Conservation (phyloP, 495 filamentous ascomycete species). For the Amphirosellinia nigrospora region DNA sequence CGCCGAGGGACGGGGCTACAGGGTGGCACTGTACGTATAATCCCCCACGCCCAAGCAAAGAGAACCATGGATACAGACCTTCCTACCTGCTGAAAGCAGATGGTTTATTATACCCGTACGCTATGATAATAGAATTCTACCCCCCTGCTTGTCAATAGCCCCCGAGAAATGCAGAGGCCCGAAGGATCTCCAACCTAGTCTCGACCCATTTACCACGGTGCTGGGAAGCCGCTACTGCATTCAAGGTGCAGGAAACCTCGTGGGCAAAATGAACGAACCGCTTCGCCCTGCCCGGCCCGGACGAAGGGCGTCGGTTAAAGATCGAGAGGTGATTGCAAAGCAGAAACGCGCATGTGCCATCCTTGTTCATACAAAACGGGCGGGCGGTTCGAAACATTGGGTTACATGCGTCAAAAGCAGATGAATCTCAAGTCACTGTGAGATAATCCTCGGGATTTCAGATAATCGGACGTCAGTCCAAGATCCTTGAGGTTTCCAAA, state of each 20-base stretch:
- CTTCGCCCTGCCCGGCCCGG: not conserved
- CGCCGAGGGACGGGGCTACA: not conserved
- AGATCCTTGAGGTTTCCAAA: not conserved
- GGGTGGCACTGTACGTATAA: not conserved
- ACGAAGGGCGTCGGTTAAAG: not conserved
- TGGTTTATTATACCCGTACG: not conserved
- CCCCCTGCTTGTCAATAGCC: not conserved
- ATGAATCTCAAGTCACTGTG: not conserved
- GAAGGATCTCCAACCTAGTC: constrained; percentile 17
- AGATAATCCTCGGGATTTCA: not conserved
- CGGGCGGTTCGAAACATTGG: not conserved
- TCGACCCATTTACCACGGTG: constrained; percentile 15
- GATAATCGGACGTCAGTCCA: not conserved
- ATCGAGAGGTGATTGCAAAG: not conserved
- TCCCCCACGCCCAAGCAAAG: constrained; percentile 11
- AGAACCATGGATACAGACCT: not conserved
- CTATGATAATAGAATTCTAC: not conserved
- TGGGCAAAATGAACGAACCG: not conserved
- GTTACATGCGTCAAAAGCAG: not conserved
- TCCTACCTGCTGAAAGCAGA: not conserved
- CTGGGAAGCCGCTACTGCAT: constrained; percentile 21
- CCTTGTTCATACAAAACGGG: not conserved
- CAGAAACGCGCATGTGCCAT: not conserved
- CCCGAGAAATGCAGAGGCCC: not conserved
- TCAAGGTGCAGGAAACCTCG: constrained; percentile 6